phyloP scores from a whole-genome alignment of 2,329 filamentous ascomycete species.

The Raffaelea arxii region DNA sequence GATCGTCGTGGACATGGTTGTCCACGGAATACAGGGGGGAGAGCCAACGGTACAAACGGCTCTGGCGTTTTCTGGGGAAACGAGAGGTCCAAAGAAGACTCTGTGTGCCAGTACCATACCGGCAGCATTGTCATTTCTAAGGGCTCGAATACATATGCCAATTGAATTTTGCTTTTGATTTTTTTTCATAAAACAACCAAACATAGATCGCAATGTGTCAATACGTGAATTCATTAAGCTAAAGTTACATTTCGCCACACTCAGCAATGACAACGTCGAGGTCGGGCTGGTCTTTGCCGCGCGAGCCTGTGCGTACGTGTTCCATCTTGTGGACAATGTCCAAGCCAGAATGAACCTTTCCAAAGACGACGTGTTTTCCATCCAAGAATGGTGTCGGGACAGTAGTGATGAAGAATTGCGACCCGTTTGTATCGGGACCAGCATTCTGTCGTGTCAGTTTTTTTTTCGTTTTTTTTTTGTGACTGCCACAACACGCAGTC shows the following conservation, averaged over 20 bases:
- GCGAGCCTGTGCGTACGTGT: conserved; percentile 69
- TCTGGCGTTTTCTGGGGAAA: background rate
- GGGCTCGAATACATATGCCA: background rate
- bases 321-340: conserved; percentile 90
- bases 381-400: conserved; percentile 80
- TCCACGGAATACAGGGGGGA: no score
- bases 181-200: conserved; percentile 3
- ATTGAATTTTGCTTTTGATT: background rate
- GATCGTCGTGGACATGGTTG: no score
- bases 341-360: conserved; percentile 80
- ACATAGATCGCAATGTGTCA: no score
- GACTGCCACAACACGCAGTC: no score
- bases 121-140: background rate
- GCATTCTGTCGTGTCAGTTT: conserved; percentile 73
- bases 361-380: conserved; percentile 92
- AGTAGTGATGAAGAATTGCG: conserved; percentile 95
- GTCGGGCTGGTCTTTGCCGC: conserved; percentile 69
- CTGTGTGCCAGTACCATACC: background rate
- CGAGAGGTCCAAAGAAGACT: no score
- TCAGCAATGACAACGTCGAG: conserved; percentile 75
- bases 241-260: conserved; percentile 79
- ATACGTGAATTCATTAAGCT: no score
- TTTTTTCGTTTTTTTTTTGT: no score
- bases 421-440: conserved; percentile 86
- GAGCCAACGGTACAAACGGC: no score